Evolutionary conservation across 2,329 filamentous ascomycete species (phyloP), one percentile per base, ranked within the genome.

Genomic region (Rhynchosporium graminicola): DNA sequence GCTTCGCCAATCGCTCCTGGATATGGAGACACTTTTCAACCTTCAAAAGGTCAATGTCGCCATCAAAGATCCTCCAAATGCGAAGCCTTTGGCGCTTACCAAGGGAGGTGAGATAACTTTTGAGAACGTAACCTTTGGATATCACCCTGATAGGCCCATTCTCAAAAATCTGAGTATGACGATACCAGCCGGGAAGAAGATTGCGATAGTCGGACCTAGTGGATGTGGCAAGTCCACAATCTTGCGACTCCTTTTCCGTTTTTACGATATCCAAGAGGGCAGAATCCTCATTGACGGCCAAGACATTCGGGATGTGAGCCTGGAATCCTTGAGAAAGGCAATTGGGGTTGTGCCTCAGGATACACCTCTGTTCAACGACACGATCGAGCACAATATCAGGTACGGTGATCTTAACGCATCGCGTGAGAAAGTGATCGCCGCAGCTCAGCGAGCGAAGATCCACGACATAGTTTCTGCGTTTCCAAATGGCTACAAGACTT

Each of bases 11-110:
- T 97, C 92, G 28, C 82, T 99, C 50, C 82, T 99, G 40, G 96
- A 99, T 75, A 99, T 99, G 95, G 95, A 98, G 77, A 98, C 95
- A 0, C 83, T 99, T 5, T 99, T 99, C 81, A 97, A 91, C 75
- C 82, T 99, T 38, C 95, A 99, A 76, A 98, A 96, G 75, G 94
- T 98, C 73, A 96, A 98, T 69, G 88, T 97, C 12, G 86, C 84
- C 43, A 90, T 99, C 73, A 87, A 86, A 70, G 93, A 99, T 70
- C 82, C 84, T 59, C 84, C 88, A 1, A 80, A 90, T 70, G 92
- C 94, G 0, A 87, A 88, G 72, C 82, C 89, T 0, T 82, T 99
- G 0, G 77, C 83, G 8, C 82, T 99, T 13, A 82, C 82, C 48
- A 86, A 83, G 67, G 92, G 93, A 15, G 95, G 95, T 56, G 89